Base-by-base conservation (phyloP, 495 filamentous ascomycete genomes). In the Aspergillus bertholletiae region DNA sequence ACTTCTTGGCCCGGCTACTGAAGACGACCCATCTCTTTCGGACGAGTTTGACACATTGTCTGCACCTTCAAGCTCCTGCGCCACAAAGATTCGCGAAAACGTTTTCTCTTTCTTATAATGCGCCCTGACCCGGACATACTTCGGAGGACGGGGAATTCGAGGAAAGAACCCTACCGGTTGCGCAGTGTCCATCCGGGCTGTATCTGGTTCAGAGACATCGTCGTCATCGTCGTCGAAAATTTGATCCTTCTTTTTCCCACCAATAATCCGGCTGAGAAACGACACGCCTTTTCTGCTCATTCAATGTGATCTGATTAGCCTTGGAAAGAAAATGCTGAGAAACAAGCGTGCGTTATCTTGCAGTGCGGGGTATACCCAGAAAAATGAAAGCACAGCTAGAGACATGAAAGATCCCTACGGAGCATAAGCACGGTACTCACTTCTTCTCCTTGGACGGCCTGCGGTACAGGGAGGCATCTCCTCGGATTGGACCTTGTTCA, bases 221-320 rank as follows among this genome's bases (percentile, higher is more conserved):
- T 95, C 84, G 60, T 95, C 90, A 39, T 82, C 74, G 28, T 66
- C 61, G 37, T 77, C 75, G 27, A 77, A 74, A 28, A 74, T 72
- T 12, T 71, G 58, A 41, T 80, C 76, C 48, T 85, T 84, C 69
- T 88, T 92, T 72, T 88, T 93, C 48, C 79, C 79, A 20, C 87
- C 84, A 58, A 92, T 92, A 58, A 97, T 88, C 37, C 91, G 86
- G 72, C 92, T 96, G 41, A 99, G 81, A 64, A 99, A 96, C 13
- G 90, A 96, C 26, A 88, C 85, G 6, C 88, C 88, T 72, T 92
- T 96, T 73, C 86, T 96, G 49, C 51, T 56, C 28, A 35, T 45
- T 62, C 34, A 51, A 51, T 2, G n/a, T 40, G 39, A 15, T 11
- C 18, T 4, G 13, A 43, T 43, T 43, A 44, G 49, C 43, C 27